A percentile compares a stretch with the other conserved stretches of the same genome.
Conservation (phyloP, 306 rosid species). For the Cotoneaster glaucophyllus region DNA sequence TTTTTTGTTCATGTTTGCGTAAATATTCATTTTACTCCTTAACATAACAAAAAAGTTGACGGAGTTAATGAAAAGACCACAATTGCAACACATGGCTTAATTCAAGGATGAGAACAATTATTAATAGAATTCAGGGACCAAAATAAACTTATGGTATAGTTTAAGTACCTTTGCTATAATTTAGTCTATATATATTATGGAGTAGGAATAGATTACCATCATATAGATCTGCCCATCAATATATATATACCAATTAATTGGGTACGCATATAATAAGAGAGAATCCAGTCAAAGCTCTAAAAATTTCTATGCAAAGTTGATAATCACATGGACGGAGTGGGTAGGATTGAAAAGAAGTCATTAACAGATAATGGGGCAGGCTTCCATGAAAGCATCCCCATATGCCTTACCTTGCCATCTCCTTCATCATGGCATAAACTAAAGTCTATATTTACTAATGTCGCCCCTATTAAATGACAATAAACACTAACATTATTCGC, state of each 20-base stretch:
- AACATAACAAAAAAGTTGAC: too few species aligned
- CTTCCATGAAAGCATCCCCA: conserved; percentile 7
- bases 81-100: too few species aligned
- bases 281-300: conserved; percentile 11
- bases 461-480: too few species aligned
- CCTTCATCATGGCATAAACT: neutral
- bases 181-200: neutral
- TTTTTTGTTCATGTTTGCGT: too few species aligned
- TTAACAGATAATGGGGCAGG: conserved; percentile 6
- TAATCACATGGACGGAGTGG: conserved; percentile 21
- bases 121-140: too few species aligned
- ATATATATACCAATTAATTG: neutral
- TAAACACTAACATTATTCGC: too few species aligned
- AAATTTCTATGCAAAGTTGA: conserved; percentile 7
- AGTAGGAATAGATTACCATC: conserved; percentile 1
- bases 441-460: neutral
- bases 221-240: neutral
- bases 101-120: too few species aligned
- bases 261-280: neutral
- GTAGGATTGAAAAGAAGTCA: conserved; percentile 7
- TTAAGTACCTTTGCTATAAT: too few species aligned
- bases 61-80: too few species aligned
- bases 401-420: neutral
- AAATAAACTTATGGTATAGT: too few species aligned
- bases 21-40: too few species aligned